Base-by-base conservation (phyloP, 2,329 filamentous ascomycete genomes). In the Achaetomium macrosporum region DNA sequence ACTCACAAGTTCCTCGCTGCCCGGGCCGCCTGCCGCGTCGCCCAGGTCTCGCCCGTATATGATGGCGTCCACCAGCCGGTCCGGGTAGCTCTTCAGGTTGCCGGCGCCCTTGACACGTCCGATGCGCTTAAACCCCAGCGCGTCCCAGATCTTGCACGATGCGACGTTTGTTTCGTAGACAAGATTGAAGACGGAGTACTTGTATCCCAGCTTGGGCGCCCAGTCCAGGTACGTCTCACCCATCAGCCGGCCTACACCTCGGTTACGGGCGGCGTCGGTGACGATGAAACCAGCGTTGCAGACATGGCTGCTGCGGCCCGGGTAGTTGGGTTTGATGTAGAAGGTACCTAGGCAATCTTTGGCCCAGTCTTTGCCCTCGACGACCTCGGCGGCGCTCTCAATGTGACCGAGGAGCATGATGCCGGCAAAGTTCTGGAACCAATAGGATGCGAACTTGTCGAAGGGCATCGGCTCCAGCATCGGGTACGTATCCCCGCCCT, bases 161-260 rank as follows among this genome's bases (percentile, higher is more conserved):
- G 88, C 90, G 20, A 93, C 86, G 69, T 95, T 95, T 59, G 88
- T 95, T 75, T 95, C 90, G 73, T 95, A 95, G 7, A 95, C 90
- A 46, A 95, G 80, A 69, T 95, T 95, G 77, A 96, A 96, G 57
- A 96, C 88, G 39, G 88, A 91, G 73, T 95, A 95, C 1, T 86
- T 87, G 72, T 95, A 96, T 44, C 90, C 89, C 71, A 79, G 87
- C 82, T 83, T 82, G 30, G 86, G 85, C 13, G 87, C 85, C 84
- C 85, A 90, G 66, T 89, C 85, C 31, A 90, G 74, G 68, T 89
- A 90, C 30, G 81, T 76, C 71, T 89, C 85, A 49, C 86, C 86
- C 83, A 90, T 87, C 57, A 88, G 74, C 39, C 85, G 80, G 51
- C 87, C 87, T 1, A 88, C 86, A 59, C 87, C 87, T 55, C 84